A percentile compares a stretch with the other conserved stretches of the same genome.
Evolutionary conservation across 2,329 filamentous ascomycete species (phyloP).

Genomic region (Zymoseptoria ardabiliae): DNA sequence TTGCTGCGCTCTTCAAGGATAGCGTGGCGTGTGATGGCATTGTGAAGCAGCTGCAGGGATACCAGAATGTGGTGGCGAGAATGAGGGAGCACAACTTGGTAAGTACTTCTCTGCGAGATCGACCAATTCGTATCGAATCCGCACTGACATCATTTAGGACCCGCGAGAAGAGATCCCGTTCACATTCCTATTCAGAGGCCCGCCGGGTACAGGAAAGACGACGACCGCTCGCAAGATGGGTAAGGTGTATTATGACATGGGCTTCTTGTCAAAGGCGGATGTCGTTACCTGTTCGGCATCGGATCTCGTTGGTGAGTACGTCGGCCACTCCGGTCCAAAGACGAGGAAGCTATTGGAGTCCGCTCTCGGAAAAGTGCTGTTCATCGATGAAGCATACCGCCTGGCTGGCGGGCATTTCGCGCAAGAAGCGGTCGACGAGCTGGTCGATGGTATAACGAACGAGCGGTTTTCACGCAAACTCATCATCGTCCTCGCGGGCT

Average conservation of each 20-base stretch:
- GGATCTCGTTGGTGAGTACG: slow-evolving; percentile 60
- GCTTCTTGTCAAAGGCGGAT: slow-evolving; percentile 53
- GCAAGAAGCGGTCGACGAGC: slow-evolving; percentile 46
- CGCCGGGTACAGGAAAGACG: slow-evolving; percentile 65
- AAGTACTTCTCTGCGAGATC: background rate
- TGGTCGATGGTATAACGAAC: slow-evolving; percentile 50
- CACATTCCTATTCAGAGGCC: slow-evolving; percentile 61
- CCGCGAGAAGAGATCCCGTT: slow-evolving; percentile 55
- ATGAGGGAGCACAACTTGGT: slow-evolving; percentile 44
- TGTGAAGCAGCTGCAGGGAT: slow-evolving; percentile 47
- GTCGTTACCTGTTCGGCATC: slow-evolving; percentile 61
- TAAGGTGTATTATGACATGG: slow-evolving; percentile 67
- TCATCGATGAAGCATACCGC: slow-evolving; percentile 67
- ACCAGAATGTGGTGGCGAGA: slow-evolving; percentile 46
- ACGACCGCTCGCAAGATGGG: slow-evolving; percentile 68
- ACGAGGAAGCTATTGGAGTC: slow-evolving; percentile 53
- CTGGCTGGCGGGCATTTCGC: slow-evolving; percentile 52
- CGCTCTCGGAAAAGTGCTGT: slow-evolving; percentile 58
- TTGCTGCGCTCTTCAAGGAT: slow-evolving; percentile 50
- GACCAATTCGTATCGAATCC: background rate
- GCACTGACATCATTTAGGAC: slow-evolving; percentile 30
- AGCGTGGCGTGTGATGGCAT: slow-evolving; percentile 53
- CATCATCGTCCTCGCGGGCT: slow-evolving; percentile 63
- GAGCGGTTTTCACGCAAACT: slow-evolving; percentile 52
- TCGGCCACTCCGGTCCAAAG: slow-evolving; percentile 64